A percentile compares a stretch with the other conserved stretches of the same genome.
Conservation (phyloP, 2,329 filamentous ascomycete genomes). For the Chalara sp. region DNA sequence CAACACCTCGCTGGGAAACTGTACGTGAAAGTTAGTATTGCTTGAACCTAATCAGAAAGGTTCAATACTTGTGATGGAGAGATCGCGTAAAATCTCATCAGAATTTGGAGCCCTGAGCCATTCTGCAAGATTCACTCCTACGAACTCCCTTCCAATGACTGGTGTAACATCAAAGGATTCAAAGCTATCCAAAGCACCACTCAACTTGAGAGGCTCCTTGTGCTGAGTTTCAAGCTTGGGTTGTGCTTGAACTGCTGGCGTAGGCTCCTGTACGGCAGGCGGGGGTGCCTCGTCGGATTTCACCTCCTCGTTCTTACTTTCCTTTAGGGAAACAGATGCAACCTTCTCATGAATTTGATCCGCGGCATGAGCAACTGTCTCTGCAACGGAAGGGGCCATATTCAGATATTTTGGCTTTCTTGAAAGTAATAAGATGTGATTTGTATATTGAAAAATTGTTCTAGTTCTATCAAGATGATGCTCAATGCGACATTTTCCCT, state of each 20-base stretch:
- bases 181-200: constrained; percentile 21
- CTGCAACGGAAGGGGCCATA: constrained; percentile 22
- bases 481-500: neutral
- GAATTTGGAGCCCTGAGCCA: constrained; percentile 31
- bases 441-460: neutral
- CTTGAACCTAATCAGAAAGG: neutral
- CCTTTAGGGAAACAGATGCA: constrained; percentile 9
- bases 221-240: constrained; percentile 5
- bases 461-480: neutral
- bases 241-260: constrained; percentile 9
- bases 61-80: constrained; percentile 37
- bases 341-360: constrained; percentile 21
- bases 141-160: constrained; percentile 39
- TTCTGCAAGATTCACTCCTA: constrained; percentile 33
- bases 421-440: neutral
- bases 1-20: constrained; percentile 64
- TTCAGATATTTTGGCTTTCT: neutral
- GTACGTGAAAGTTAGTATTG: neutral
- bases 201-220: constrained; percentile 22
- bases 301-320: neutral
- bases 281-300: constrained; percentile 8
- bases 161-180: constrained; percentile 35
- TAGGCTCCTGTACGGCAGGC: neutral
- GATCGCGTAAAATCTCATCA: constrained; percentile 40
- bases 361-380: constrained; percentile 15